Conservation (phyloP, 2,329 filamentous ascomycete genomes). For the Colletotrichum truncatum region DNA sequence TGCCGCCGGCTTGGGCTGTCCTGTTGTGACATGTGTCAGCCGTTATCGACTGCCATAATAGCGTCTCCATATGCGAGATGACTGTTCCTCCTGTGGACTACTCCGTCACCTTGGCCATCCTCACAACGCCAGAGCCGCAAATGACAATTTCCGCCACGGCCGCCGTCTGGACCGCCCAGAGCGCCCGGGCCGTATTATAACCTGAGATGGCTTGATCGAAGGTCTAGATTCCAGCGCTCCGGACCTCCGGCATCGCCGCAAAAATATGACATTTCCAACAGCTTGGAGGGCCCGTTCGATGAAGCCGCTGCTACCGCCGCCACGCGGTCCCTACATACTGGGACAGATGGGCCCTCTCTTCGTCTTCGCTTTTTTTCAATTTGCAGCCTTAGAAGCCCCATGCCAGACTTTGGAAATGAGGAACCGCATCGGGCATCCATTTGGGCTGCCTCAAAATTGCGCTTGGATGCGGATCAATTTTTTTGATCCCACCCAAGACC, state of each 20-base stretch:
- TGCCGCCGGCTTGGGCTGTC: neutral
- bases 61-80: neutral
- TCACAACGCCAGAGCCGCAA: constrained; percentile 1
- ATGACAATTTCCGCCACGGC: neutral
- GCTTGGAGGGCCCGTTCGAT: neutral
- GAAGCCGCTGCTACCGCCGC: neutral
- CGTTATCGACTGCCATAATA: neutral
- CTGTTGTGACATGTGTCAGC: neutral
- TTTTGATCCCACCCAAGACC: neutral
- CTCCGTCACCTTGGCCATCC: neutral
- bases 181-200: constrained; percentile 15
- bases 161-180: neutral
- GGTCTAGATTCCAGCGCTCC: constrained; percentile 1
- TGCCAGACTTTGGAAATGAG: neutral
- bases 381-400: neutral
- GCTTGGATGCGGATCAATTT: constrained; percentile 1
- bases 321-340: neutral
- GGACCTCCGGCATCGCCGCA: constrained; percentile 9
- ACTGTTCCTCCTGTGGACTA: neutral
- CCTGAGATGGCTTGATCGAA: neutral
- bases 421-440: neutral
- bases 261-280: neutral
- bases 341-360: neutral
- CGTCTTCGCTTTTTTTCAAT: neutral
- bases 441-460: neutral